Evolutionary conservation across 164 flowering plant species (phyloP).

Genomic region (Warburgia ugandensis): DNA sequence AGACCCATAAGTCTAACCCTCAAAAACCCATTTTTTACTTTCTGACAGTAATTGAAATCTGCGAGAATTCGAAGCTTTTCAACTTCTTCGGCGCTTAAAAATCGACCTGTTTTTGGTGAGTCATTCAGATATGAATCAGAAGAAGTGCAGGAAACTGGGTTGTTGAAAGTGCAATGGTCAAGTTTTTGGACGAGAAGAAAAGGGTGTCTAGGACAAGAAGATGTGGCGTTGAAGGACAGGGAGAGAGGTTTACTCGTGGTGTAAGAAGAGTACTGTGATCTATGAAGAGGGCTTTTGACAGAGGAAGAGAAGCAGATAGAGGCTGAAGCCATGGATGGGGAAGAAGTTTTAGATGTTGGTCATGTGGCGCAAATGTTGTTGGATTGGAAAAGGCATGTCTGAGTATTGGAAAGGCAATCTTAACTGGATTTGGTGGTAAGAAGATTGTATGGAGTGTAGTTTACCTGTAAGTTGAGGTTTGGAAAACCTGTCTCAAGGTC

Average conservation of each 20-base stretch:
- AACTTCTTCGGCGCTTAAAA: slow-evolving; percentile 40
- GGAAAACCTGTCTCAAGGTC: too few species aligned
- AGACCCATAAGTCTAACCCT: slow-evolving; percentile 50
- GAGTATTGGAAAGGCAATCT: too few species aligned
- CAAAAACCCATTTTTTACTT: slow-evolving; percentile 51
- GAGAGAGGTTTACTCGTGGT: neutral
- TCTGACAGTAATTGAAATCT: slow-evolving; percentile 33
- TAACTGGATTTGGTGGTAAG: too few species aligned
- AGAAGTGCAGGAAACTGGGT: slow-evolving; percentile 1
- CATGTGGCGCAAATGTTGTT: too few species aligned
- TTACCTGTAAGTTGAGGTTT: too few species aligned
- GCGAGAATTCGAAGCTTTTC: slow-evolving; percentile 43
- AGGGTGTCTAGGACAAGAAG: neutral
- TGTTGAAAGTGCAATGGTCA: neutral
- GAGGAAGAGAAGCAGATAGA: neutral
- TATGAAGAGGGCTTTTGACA: neutral
- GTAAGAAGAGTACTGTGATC: neutral
- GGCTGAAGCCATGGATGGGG: too few species aligned
- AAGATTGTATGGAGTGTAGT: too few species aligned
- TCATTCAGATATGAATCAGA: slow-evolving; percentile 2
- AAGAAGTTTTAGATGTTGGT: too few species aligned
- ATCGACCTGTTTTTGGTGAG: slow-evolving; percentile 36
- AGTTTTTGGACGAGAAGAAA: neutral
- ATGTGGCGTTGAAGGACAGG: neutral
- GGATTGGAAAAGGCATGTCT: too few species aligned